Percentiles rank a stretch among this genome's conserved stretches.
Evolutionary conservation across 2,329 filamentous ascomycete species (phyloP).

Genomic region (Fusarium domesticum): DNA sequence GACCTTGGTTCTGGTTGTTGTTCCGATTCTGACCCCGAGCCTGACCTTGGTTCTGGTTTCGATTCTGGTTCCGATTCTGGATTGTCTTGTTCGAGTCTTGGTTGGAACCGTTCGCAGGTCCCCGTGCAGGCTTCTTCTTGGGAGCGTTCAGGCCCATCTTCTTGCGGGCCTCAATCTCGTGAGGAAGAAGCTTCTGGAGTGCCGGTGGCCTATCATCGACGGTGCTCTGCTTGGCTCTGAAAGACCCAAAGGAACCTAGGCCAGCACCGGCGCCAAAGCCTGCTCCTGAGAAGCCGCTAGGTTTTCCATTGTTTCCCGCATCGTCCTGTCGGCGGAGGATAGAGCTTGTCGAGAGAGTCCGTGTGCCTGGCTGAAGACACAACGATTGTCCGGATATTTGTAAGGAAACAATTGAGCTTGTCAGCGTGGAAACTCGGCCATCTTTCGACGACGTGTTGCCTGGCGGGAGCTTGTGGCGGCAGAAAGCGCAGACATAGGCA

Average conservation of each 20-base stretch:
- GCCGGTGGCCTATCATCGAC: slow-evolving; percentile 1
- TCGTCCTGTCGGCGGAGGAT: slow-evolving; percentile 18
- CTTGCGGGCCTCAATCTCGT: slow-evolving; percentile 37
- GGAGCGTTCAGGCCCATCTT: slow-evolving; percentile 23
- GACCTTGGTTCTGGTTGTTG: neutral
- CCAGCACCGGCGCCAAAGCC: slow-evolving; percentile 20
- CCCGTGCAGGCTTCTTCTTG: slow-evolving; percentile 11
- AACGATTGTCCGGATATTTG: slow-evolving; percentile 4
- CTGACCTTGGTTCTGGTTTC: slow-evolving; percentile 1
- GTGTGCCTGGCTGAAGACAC: slow-evolving; percentile 8
- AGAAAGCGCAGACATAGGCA: slow-evolving; percentile 42
- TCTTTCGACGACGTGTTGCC: slow-evolving; percentile 14
- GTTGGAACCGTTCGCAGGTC: slow-evolving; percentile 1
- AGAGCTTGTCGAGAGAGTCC: slow-evolving; percentile 31
- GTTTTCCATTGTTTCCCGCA: slow-evolving; percentile 15
- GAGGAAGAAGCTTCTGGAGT: slow-evolving; percentile 34
- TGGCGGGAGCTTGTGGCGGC: slow-evolving; percentile 33
- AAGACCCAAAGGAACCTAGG: slow-evolving; percentile 25
- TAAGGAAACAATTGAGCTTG: slow-evolving; percentile 8
- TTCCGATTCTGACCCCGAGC: slow-evolving; percentile 1
- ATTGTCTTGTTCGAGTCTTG: neutral
- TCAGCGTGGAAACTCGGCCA: slow-evolving; percentile 12
- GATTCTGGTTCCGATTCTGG: neutral
- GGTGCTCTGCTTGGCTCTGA: slow-evolving; percentile 14
- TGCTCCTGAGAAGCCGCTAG: slow-evolving; percentile 26